A percentile compares a stretch with the other conserved stretches of the same genome.
These are phyloP conservation scores for Didymellaceae sp. DNA, from an alignment of 2,329 filamentous ascomycete genomes.

Conservation along the genomic window DNA sequence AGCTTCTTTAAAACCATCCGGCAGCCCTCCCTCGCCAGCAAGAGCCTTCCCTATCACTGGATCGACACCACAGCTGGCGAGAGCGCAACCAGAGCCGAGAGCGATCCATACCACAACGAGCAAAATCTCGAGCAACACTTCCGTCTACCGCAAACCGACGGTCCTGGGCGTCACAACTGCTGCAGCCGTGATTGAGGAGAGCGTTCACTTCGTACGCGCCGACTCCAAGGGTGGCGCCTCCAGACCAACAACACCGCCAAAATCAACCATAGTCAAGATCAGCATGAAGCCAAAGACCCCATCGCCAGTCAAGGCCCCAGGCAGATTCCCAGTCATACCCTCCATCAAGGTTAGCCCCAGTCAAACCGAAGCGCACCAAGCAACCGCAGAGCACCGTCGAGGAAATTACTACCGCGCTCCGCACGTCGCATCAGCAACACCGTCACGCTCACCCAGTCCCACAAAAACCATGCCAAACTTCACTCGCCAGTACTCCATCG, in stretches of 20 bases:
- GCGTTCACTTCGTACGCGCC: constrained; percentile 6
- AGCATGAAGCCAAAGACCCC: constrained; percentile 26
- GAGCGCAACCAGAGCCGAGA: constrained; percentile 9
- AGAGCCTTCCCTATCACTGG: constrained; percentile 39
- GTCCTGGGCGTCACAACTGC: constrained; percentile 4
- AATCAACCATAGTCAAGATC: constrained; percentile 28
- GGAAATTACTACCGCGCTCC: constrained; percentile 23
- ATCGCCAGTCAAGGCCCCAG: not conserved
- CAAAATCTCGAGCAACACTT: constrained; percentile 13
- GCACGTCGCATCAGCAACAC: not conserved
- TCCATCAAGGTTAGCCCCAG: not conserved
- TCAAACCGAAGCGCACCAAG: not conserved
- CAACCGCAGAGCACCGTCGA: not conserved
- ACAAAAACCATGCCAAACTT: constrained; percentile 31
- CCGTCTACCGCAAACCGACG: constrained; percentile 22
- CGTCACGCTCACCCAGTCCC: constrained; percentile 30
- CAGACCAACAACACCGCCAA: constrained; percentile 10
- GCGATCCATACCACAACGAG: not conserved
- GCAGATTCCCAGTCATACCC: not conserved
- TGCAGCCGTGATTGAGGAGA: constrained; percentile 6
- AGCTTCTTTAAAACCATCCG: constrained; percentile 12
- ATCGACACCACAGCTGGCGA: constrained; percentile 26
- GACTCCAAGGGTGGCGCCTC: constrained; percentile 22
- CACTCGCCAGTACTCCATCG: constrained; percentile 28
- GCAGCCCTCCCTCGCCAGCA: constrained; percentile 23